These are phyloP conservation scores for Diaporthe amygdali DNA, from an alignment of 2,329 filamentous ascomycete species.

Conservation along the genomic window DNA sequence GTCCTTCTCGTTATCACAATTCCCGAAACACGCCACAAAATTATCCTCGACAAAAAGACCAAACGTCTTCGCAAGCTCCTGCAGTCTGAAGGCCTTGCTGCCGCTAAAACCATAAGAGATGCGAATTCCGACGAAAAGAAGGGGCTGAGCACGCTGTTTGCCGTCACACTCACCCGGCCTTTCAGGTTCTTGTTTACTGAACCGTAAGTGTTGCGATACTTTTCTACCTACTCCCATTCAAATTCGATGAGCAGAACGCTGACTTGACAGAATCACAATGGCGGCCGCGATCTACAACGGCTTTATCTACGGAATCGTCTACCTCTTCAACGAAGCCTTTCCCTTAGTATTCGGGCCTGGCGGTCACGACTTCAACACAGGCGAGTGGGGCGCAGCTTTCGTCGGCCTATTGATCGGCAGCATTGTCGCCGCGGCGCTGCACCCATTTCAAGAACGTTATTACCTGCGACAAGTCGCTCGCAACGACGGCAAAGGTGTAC, in stretches of 20 bases:
- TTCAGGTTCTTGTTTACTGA: conserved; percentile 20
- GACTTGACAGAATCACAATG: background rate
- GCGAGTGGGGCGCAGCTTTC: conserved; percentile 10
- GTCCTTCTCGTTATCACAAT: conserved; percentile 1
- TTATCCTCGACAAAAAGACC: conserved; percentile 16
- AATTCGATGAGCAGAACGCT: background rate
- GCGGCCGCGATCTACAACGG: conserved; percentile 15
- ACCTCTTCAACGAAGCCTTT: conserved; percentile 20
- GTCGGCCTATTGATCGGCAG: conserved; percentile 12
- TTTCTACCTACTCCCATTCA: background rate
- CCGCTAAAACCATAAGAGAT: background rate
- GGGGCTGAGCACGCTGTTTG: background rate
- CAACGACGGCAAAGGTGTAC: conserved; percentile 19
- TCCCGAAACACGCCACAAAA: conserved; percentile 17
- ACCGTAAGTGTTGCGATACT: background rate
- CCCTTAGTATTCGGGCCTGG: conserved; percentile 3
- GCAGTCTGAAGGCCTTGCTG: background rate
- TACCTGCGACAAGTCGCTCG: conserved; percentile 12
- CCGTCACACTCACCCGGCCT: background rate
- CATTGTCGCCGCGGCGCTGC: background rate
- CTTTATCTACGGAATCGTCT: conserved; percentile 20
- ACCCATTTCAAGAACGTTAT: conserved; percentile 13
- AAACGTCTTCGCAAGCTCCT: conserved; percentile 12
- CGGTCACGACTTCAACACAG: conserved; percentile 16
- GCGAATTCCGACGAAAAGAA: conserved; percentile 5